Percentiles rank a stretch among this genome's conserved stretches.
Conservation (phyloP, 768 basidiomycete genomes). For the Trametes cubensis region DNA sequence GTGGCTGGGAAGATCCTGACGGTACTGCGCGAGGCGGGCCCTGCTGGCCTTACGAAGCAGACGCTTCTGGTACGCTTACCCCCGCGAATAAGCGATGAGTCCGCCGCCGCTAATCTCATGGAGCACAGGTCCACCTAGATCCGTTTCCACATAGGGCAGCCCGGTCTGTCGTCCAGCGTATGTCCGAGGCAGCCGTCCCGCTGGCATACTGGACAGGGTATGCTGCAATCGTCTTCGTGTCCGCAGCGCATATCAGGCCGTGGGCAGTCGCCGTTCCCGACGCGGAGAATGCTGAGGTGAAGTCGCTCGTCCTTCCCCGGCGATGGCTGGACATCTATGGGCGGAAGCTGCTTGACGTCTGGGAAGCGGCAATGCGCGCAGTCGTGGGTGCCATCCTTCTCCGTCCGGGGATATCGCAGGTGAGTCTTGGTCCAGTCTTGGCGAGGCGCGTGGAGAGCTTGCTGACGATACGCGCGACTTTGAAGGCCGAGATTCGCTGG, state of each 20-base stretch:
- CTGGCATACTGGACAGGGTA: slow-evolving; percentile 74
- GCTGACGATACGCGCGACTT: slow-evolving; percentile 15
- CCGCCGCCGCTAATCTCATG: not conserved
- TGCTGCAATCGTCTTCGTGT: slow-evolving; percentile 54
- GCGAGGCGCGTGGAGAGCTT: slow-evolving; percentile 2
- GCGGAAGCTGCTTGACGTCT: slow-evolving; percentile 56
- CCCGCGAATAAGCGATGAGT: too few relatives aligned
- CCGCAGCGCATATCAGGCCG: slow-evolving; percentile 48
- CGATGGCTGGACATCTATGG: slow-evolving; percentile 82
- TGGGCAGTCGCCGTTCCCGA: slow-evolving; percentile 60
- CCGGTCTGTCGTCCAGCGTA: slow-evolving; percentile 40
- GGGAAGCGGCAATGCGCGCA: slow-evolving; percentile 73
- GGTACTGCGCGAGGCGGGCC: slow-evolving; percentile 19
- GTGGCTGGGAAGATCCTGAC: slow-evolving; percentile 15
- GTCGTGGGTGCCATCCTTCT: slow-evolving; percentile 68
- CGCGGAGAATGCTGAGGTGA: slow-evolving; percentile 3
- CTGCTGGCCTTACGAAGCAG: slow-evolving; percentile 35
- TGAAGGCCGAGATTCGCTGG: slow-evolving; percentile 71
- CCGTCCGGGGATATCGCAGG: slow-evolving; percentile 76
- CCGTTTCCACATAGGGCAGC: slow-evolving; percentile 18
- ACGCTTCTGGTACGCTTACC: slow-evolving; percentile 36
- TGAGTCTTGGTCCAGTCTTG: slow-evolving; percentile 36
- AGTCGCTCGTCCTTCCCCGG: slow-evolving; percentile 59
- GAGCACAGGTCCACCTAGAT: slow-evolving; percentile 5
- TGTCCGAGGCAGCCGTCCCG: slow-evolving; percentile 54